Evolutionary conservation across 345 rosid species (phyloP).

Genomic region (Salix arbutifolia): DNA sequence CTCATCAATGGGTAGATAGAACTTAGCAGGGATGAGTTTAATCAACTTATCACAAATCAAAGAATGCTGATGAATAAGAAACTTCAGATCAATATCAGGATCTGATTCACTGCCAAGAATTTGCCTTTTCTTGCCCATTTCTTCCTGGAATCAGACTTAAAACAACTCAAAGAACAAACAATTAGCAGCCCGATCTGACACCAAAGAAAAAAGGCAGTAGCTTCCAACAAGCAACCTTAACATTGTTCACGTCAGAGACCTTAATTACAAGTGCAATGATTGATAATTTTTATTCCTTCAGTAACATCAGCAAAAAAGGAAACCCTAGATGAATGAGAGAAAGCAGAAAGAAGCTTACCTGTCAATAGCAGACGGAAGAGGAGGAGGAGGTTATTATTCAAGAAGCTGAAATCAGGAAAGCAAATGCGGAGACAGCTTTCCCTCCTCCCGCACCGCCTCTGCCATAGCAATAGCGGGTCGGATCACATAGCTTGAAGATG

Average conservation of each 20-base stretch:
- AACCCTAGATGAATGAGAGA: background rate
- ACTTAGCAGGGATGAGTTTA: slow-evolving; percentile 83
- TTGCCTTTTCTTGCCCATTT: slow-evolving; percentile 49
- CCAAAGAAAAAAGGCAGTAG: background rate
- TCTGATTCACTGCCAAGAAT: slow-evolving; percentile 8
- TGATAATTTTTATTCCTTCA: background rate
- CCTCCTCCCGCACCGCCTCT: too few relatives aligned
- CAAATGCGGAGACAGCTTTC: background rate
- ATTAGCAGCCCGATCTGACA: background rate
- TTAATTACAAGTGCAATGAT: background rate
- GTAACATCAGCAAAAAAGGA: background rate
- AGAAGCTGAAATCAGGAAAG: background rate
- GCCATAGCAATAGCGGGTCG: background rate
- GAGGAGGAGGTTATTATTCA: background rate
- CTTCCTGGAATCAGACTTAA: background rate
- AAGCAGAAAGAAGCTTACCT: background rate
- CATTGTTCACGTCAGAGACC: background rate
- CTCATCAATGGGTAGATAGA: slow-evolving; percentile 69
- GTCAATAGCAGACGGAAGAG: background rate
- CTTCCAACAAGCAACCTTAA: background rate
- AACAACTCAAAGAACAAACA: background rate
- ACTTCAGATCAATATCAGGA: slow-evolving; percentile 34
- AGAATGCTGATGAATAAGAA: slow-evolving; percentile 45
- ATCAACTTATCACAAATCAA: slow-evolving; percentile 66
- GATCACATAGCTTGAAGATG: background rate